phyloP scores from a whole-genome alignment of 331 rosid genomes.

The Erythrophleum ivorense region DNA sequence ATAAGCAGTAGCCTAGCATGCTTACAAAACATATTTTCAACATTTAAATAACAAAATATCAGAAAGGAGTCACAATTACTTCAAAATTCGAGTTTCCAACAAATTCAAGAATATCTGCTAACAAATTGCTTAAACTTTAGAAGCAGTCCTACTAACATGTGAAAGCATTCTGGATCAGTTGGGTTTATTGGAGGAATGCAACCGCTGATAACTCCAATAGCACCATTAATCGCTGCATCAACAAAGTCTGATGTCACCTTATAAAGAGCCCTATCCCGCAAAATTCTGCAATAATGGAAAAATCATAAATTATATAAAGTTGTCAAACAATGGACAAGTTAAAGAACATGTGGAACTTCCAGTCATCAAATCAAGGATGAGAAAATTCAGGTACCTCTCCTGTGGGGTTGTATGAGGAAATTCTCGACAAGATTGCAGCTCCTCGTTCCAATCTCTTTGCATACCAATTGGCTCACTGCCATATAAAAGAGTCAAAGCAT shows the following conservation, averaged over 20 bases:
- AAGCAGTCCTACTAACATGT: slow-evolving; percentile 76
- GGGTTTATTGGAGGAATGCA: slow-evolving; percentile 99
- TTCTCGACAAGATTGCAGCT: slow-evolving; percentile 97
- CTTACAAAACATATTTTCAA: slow-evolving; percentile 10
- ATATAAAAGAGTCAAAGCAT: slow-evolving; percentile 83
- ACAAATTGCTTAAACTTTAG: slow-evolving; percentile 19
- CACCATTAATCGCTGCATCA: slow-evolving; percentile 94
- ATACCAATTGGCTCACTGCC: slow-evolving; percentile 98
- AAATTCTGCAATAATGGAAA: slow-evolving; percentile 62
- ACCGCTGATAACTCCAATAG: slow-evolving; percentile 91
- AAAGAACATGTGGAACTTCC: slow-evolving; percentile 8
- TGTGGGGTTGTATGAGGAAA: slow-evolving; percentile 88
- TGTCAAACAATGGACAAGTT: slow-evolving; percentile 26
- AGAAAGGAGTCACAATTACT: slow-evolving; percentile 1
- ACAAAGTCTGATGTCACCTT: slow-evolving; percentile 97
- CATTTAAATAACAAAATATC: slow-evolving; percentile 5
- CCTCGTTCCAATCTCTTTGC: slow-evolving; percentile 99
- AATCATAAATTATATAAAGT: slow-evolving; percentile 29
- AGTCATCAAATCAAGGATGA: slow-evolving; percentile 23
- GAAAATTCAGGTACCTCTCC: slow-evolving; percentile 72
- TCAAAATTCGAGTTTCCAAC: background rate
- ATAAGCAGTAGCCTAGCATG: background rate
- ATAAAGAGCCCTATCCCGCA: slow-evolving; percentile 98
- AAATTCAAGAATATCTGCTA: slow-evolving; percentile 5
- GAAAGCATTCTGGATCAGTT: slow-evolving; percentile 99